A percentile compares a stretch with the other conserved stretches of the same genome.
These are phyloP conservation scores for Neohortaea acidophila DNA, from an alignment of 495 filamentous ascomycete species.

Conservation along the genomic window DNA sequence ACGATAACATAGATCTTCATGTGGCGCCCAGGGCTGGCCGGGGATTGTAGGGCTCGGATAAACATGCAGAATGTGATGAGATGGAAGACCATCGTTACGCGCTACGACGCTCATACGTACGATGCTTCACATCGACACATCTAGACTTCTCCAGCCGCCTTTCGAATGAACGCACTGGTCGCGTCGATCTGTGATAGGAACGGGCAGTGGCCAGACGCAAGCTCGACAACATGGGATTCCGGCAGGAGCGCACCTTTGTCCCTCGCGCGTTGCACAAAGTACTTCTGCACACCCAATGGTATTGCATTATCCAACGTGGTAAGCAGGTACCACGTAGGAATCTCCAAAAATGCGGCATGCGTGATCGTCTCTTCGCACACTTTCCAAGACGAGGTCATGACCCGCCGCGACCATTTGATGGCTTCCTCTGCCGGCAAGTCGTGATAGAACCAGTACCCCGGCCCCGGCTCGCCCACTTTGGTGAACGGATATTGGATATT, in stretches of 20 bases:
- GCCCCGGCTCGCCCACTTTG: not conserved
- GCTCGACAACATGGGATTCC: not conserved
- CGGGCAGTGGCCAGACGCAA: constrained; percentile 6
- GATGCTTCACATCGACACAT: too few relatives aligned
- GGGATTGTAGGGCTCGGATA: too few relatives aligned
- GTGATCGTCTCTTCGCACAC: not conserved
- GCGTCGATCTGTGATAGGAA: constrained; percentile 3
- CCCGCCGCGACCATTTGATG: constrained; percentile 7
- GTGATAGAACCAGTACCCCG: constrained; percentile 8
- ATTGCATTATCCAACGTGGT: constrained; percentile 4
- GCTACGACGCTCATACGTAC: too few relatives aligned
- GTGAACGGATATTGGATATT: not conserved
- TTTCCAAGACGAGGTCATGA: constrained; percentile 2
- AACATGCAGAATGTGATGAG: too few relatives aligned
- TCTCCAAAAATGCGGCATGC: constrained; percentile 7
- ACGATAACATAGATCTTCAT: too few relatives aligned
- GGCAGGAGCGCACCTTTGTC: not conserved
- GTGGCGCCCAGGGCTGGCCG: too few relatives aligned
- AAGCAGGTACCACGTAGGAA: constrained; percentile 5
- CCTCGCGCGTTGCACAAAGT: not conserved
- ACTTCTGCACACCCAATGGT: constrained; percentile 1
- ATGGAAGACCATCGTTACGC: too few relatives aligned
- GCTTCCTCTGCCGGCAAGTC: constrained; percentile 2
- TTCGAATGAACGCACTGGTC: constrained; percentile 6
- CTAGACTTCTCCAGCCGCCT: not conserved